These are phyloP conservation scores for Aegilops bicornis DNA, from an alignment of 176 grass and related monocot species.

Conservation along the genomic window DNA sequence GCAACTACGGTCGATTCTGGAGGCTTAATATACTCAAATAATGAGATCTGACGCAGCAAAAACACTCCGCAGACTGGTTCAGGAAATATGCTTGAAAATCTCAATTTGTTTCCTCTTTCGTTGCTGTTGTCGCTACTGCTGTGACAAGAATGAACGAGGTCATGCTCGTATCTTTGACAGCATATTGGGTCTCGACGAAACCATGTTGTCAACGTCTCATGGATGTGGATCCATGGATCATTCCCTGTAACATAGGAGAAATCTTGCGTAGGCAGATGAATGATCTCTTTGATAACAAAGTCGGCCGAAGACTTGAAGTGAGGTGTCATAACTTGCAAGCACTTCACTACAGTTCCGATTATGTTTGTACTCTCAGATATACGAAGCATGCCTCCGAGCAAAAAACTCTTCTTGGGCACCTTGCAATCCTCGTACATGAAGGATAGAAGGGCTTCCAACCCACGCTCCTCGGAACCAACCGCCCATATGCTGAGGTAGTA, in stretches of 20 bases:
- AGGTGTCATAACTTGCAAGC: background rate
- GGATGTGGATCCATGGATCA: background rate
- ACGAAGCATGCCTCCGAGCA: background rate
- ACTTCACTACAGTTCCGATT: background rate
- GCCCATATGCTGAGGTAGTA: background rate
- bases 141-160: background rate
- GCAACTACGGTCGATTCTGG: background rate
- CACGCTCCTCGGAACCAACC: background rate
- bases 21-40: background rate
- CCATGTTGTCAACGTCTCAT: background rate
- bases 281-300: background rate
- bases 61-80: background rate
- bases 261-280: constrained; percentile 8
- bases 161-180: background rate
- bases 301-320: background rate
- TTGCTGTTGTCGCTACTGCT: background rate
- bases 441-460: background rate
- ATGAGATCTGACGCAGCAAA: background rate
- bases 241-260: background rate
- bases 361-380: background rate
- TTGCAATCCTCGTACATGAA: background rate
- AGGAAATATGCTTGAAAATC: background rate
- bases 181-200: background rate
- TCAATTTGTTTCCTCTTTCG: background rate
- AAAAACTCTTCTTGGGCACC: background rate